Conservation (phyloP, 108 stramenopile species). For the Pelagomonas calceolata region DNA sequence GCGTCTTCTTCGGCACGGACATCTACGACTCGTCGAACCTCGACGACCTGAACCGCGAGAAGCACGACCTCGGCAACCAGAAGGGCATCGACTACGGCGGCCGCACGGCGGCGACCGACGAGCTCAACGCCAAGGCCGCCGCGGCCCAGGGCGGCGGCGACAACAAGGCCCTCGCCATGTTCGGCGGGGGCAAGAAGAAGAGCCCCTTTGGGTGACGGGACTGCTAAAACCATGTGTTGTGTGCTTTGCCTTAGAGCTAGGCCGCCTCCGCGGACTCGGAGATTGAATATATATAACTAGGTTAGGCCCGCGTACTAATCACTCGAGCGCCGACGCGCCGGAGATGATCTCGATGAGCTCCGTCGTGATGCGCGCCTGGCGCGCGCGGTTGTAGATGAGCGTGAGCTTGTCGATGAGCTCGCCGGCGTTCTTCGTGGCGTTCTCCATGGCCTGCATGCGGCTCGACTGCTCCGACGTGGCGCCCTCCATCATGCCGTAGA, state of each 20-base stretch:
- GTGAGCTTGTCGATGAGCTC: slow-evolving; percentile 96
- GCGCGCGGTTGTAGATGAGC: slow-evolving; percentile 96
- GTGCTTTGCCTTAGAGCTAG: too few species aligned
- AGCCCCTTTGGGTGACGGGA: too few species aligned
- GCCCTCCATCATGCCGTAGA: slow-evolving; percentile 87
- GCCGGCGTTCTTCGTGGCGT: slow-evolving; percentile 96
- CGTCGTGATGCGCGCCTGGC: slow-evolving; percentile 99
- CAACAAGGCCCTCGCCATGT: too few species aligned
- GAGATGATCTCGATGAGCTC: slow-evolving; percentile 99
- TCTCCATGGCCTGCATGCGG: slow-evolving; percentile 99
- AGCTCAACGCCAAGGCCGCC: too few species aligned
- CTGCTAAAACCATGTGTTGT: too few species aligned
- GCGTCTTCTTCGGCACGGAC: neutral
- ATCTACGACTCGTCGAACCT: neutral
- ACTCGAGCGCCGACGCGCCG: slow-evolving; percentile 94
- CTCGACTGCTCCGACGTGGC: slow-evolving; percentile 94
- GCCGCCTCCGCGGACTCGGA: too few species aligned
- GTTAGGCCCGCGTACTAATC: too few species aligned
- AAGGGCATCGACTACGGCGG: neutral
- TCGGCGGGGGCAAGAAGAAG: too few species aligned
- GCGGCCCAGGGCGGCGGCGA: too few species aligned
- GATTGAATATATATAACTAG: too few species aligned
- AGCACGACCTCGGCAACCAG: neutral
- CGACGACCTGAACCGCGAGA: neutral
- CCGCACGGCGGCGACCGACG: neutral